Base-by-base conservation (phyloP, 2,329 filamentous ascomycete species). In the Arthrobotrys conoides region DNA sequence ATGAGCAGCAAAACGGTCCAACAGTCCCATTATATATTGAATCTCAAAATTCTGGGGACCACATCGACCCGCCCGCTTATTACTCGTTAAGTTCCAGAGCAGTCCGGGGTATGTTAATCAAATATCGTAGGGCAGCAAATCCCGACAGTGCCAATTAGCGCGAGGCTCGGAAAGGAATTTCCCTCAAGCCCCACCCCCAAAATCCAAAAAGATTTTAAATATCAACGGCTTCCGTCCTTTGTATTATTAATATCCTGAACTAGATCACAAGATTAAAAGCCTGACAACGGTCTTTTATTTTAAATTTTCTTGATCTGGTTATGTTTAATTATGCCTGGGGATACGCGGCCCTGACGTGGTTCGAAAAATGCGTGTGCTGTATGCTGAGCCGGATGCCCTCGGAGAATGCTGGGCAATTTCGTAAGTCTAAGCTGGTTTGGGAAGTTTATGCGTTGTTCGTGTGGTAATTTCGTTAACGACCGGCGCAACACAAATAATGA, bases 401-500 rank as follows among this genome's bases (percentile, higher is more conserved):
- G 57, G 55, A 69, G 66, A 70, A 76, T 66, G 66, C 24, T 51
- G 22, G 22, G 38, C 53, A 57, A 46, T 59, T 33, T 63, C 18
- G 27, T 16, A 41, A 49, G 44, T 57, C 36, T 57, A 36, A 63
- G 61, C 73, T 68, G 27, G 61, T 61, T 70, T 66, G 41, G 61
- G 63, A 66, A 27, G 44, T 44, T 69, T 53, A 55, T 53, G 73
- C 67, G 73, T 77, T 77, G 73, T 67, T 67, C 61, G 67, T 64
- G 73, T 77, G 59, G 67, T 71, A 77, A 44, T 66, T 77, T 77
- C 61, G 51, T 48, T 44, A 38, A 36, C 55, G 27, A 55, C 27
- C 18, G 10, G 14, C 55, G 14, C 57, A 66, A 65, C 49, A 38
- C 33, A 57, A 48, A n/a, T 20, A 10, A 12, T 5, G n/a, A 48